These are phyloP conservation scores for Diplodia seriata DNA, from an alignment of 2,329 filamentous ascomycete genomes.

Conservation along the genomic window DNA sequence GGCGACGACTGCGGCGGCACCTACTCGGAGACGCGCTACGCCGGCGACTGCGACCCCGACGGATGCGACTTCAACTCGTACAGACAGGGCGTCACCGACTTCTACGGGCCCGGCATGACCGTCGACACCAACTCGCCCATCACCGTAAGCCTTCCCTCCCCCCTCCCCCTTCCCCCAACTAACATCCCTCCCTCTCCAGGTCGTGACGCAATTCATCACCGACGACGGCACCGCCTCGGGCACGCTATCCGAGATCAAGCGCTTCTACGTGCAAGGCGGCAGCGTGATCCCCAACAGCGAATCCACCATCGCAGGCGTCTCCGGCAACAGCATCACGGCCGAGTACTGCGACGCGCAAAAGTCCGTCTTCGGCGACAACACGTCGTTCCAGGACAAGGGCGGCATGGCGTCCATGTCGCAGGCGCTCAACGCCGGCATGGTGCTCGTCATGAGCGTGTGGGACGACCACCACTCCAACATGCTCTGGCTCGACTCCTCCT, in stretches of 20 bases:
- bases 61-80: slow-evolving; percentile 73
- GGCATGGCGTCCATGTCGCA: slow-evolving; percentile 38
- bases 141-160: slow-evolving; percentile 35
- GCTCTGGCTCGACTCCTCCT: slow-evolving; percentile 73
- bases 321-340: slow-evolving; percentile 60
- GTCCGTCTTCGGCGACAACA: slow-evolving; percentile 59
- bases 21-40: slow-evolving; percentile 58
- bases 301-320: slow-evolving; percentile 51
- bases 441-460: slow-evolving; percentile 64
- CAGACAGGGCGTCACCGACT: slow-evolving; percentile 65
- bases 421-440: slow-evolving; percentile 35
- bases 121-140: slow-evolving; percentile 47
- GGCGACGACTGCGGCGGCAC: slow-evolving; percentile 54
- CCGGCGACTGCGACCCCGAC: slow-evolving; percentile 67
- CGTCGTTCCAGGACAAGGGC: slow-evolving; percentile 61
- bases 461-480: slow-evolving; percentile 70
- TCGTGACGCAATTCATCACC: slow-evolving; percentile 56
- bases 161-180: not conserved
- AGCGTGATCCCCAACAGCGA: slow-evolving; percentile 52
- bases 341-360: slow-evolving; percentile 63
- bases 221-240: slow-evolving; percentile 46
- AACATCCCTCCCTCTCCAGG: slow-evolving; percentile 33
- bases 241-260: slow-evolving; percentile 49
- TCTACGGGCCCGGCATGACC: slow-evolving; percentile 63
- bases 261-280: slow-evolving; percentile 55